These are phyloP conservation scores for Rhizopus sp. DNA, from an alignment of 371 early-diverging fungal genomes.

Conservation along the genomic window DNA sequence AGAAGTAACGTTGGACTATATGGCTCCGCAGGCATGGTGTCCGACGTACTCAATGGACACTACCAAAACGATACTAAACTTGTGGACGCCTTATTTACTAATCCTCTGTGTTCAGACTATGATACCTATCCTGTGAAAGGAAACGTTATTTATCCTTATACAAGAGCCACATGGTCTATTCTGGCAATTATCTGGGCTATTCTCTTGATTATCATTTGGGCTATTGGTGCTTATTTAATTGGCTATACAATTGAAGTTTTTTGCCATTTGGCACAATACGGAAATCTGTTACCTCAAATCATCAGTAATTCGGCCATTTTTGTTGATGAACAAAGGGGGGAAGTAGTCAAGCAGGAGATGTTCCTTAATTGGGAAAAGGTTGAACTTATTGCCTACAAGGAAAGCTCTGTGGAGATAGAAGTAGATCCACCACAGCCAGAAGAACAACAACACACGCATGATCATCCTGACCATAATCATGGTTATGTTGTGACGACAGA, in stretches of 20 bases:
- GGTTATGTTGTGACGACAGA: conserved; percentile 10
- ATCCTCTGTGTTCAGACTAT: conserved; percentile 11
- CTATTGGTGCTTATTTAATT: conserved; percentile 21
- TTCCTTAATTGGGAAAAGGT: conserved; percentile 8
- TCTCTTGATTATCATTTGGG: conserved; percentile 8
- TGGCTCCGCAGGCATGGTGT: conserved; percentile 3
- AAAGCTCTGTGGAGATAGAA: too few species aligned
- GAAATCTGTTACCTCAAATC: conserved; percentile 13
- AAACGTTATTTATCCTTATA: conserved; percentile 5
- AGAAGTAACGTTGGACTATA: conserved; percentile 9
- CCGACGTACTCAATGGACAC: conserved; percentile 9
- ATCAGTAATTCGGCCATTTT: conserved; percentile 18
- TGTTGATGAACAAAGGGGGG: conserved; percentile 1
- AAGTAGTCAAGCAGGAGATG: conserved; percentile 2
- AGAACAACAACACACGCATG: too few species aligned
- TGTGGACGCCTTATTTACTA: conserved; percentile 12
- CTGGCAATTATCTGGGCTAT: conserved; percentile 14
- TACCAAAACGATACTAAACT: conserved; percentile 1
- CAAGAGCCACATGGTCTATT: conserved; percentile 10
- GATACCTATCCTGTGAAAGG: conserved; percentile 1
- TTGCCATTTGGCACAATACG: conserved; percentile 7
- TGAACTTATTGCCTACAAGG: background rate
- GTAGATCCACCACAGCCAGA: too few species aligned
- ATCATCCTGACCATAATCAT: conserved; percentile 5
- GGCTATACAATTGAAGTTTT: conserved; percentile 16